Evolutionary conservation across 257 asterid genomes (phyloP), one percentile per base, ranked within the genome.

Genomic region (Dorcoceras hygrometricum): DNA sequence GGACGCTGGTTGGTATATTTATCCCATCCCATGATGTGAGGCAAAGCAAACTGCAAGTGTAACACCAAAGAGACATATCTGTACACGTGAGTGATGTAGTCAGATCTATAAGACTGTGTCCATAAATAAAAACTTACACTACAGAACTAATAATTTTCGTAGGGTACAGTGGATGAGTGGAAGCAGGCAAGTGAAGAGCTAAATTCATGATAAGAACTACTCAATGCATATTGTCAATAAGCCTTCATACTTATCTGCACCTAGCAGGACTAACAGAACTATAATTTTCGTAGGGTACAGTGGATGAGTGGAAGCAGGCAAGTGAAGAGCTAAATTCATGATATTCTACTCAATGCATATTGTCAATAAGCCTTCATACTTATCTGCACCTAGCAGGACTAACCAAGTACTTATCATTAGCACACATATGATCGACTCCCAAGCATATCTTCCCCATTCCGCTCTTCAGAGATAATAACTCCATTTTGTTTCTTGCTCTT

Each of bases 11-110:
- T 65, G 46, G 75, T 72, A 36, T 36, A 76, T 31, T 57, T 86
- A 80, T 87, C 89, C 98, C 98, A 92, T 66, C 98, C 98, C 89
- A 92, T 72, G 67, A 92, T 80, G 79, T 90, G 95, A 16, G 98
- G 98, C 83, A 92, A 78, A 51, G 97, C 97, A 83, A 86, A 92
- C 98, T 92, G 90, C 84, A 78, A 12, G 71, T 39, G 65, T 4
- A 68, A 43, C 39, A 71, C 46, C 43, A 57, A 23, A 43, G 57
- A 9, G 62, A 19, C n/a, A 39, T 18, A 43, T 48, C 65, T 66
- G 23, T 53, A 63, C n/a, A 7, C 61, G 31, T 65, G 53, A 31
- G 8, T 27, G 19, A 69, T 5, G 4, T 34, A 5, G 31, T 19
- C 55, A 23, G 57, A 32, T 9, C 10, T 29, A 23, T 63, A 57